Conservation (phyloP, 2,329 filamentous ascomycete species). For the Exophiala lecanii-corni region DNA sequence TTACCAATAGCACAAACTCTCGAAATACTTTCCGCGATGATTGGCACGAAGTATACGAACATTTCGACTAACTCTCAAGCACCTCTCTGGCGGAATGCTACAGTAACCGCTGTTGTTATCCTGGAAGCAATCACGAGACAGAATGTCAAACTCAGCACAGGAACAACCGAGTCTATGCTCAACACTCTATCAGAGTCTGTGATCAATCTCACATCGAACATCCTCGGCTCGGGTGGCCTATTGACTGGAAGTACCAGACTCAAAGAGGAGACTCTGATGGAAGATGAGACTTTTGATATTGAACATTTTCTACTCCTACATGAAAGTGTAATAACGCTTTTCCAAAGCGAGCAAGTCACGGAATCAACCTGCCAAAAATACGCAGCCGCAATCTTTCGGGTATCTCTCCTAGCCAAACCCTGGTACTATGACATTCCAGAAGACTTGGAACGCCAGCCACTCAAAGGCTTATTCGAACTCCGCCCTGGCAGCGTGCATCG, state of each 20-base stretch:
- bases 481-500: slow-evolving; percentile 70
- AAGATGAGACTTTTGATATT: slow-evolving; percentile 80
- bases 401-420: slow-evolving; percentile 72
- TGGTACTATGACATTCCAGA: slow-evolving; percentile 58
- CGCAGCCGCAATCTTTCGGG: slow-evolving; percentile 70
- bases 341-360: slow-evolving; percentile 34
- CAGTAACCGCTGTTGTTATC: slow-evolving; percentile 64
- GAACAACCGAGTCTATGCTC: slow-evolving; percentile 1
- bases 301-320: slow-evolving; percentile 64
- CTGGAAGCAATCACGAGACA: slow-evolving; percentile 37
- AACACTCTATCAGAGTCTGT: slow-evolving; percentile 37
- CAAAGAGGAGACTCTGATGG: slow-evolving; percentile 41
- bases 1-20: slow-evolving; percentile 49
- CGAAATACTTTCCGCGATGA: slow-evolving; percentile 62
- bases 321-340: slow-evolving; percentile 46
- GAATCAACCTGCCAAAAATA: slow-evolving; percentile 61
- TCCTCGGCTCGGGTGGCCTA: slow-evolving; percentile 60
- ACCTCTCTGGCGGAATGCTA: slow-evolving; percentile 76
- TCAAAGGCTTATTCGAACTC: slow-evolving; percentile 59
- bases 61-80: slow-evolving; percentile 64
- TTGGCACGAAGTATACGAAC: slow-evolving; percentile 77
- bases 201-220: slow-evolving; percentile 61
- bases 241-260: slow-evolving; percentile 35
- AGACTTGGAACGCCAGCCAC: slow-evolving; percentile 45
- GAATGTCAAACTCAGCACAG: slow-evolving; percentile 3